phyloP scores from a whole-genome alignment of 208 protist genomes.

The Blechomonas ayalai region DNA sequence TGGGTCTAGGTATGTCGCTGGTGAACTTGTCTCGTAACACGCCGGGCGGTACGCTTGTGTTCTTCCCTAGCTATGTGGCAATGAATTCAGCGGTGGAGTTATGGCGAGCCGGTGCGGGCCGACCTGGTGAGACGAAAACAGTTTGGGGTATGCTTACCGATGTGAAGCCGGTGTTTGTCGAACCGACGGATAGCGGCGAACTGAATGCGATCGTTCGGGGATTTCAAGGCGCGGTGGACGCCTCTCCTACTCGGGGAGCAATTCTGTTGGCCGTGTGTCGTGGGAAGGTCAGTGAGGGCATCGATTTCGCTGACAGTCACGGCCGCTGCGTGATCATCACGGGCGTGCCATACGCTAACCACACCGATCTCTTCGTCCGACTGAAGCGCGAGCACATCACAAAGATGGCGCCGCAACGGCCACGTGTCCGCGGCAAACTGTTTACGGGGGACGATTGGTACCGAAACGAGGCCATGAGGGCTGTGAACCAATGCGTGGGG shows the following conservation, averaged over 20 bases:
- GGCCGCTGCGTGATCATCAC: conserved; percentile 93
- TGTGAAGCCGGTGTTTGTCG: conserved; percentile 83
- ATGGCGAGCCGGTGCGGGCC: conserved; percentile 52
- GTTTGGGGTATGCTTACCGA: conserved; percentile 76
- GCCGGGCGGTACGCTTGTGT: conserved; percentile 95
- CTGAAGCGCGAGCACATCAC: conserved; percentile 79
- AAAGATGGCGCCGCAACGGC: conserved; percentile 41
- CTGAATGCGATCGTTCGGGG: conserved; percentile 39
- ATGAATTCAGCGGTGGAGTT: conserved; percentile 64
- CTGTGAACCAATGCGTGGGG: conserved; percentile 97
- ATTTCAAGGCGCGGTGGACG: conserved; percentile 72
- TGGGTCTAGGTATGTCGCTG: conserved; percentile 72
- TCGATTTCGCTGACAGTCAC: conserved; percentile 96
- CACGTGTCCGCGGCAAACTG: conserved; percentile 49
- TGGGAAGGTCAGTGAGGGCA: conserved; percentile 96
- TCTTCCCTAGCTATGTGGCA: conserved; percentile 94
- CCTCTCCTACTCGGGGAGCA: conserved; percentile 52
- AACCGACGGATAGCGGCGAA: conserved; percentile 51
- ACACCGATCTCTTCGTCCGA: conserved; percentile 84
- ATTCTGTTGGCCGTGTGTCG: conserved; percentile 95
- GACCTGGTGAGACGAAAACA: conserved; percentile 24
- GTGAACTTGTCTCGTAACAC: conserved; percentile 86
- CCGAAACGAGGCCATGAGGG: conserved; percentile 88
- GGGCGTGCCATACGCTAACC: conserved; percentile 92
- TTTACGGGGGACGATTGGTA: conserved; percentile 95